A percentile compares a stretch with the other conserved stretches of the same genome.
Conservation (phyloP, 1,139 yeast species). For the Suhomyces anneliseae region DNA sequence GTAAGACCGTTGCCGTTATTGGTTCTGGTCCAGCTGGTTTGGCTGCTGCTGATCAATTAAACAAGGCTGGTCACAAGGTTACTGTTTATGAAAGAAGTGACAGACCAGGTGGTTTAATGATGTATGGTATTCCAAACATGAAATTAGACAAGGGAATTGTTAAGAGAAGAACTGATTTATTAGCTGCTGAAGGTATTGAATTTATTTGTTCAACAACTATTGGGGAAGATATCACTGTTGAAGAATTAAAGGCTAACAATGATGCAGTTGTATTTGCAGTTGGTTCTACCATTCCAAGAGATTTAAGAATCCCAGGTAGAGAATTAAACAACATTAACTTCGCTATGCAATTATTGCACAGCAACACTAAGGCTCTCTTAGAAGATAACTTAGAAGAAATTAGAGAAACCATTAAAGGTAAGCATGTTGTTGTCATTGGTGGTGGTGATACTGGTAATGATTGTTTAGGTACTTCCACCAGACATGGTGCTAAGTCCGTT, state of each 20-base stretch:
- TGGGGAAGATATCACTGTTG: slow-evolving; percentile 78
- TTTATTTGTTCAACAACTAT: slow-evolving; percentile 76
- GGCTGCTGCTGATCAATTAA: slow-evolving; percentile 94
- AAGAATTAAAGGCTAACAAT: slow-evolving; percentile 58
- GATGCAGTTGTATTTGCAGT: slow-evolving; percentile 94
- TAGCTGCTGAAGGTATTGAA: slow-evolving; percentile 87
- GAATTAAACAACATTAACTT: slow-evolving; percentile 84
- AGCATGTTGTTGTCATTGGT: slow-evolving; percentile 93
- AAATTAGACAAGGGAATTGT: slow-evolving; percentile 92
- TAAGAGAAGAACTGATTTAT: slow-evolving; percentile 86
- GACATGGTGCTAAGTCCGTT: slow-evolving; percentile 97
- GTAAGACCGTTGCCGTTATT: slow-evolving; percentile 78
- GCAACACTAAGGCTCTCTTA: slow-evolving; percentile 87
- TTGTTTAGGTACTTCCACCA: slow-evolving; percentile 95
- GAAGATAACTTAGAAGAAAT: slow-evolving; percentile 80
- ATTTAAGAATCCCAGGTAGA: slow-evolving; percentile 91
- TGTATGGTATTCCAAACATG: slow-evolving; percentile 99
- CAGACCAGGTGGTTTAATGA: slow-evolving; percentile 93
- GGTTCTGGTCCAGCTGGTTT: slow-evolving; percentile 98
- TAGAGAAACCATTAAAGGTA: slow-evolving; percentile 70
- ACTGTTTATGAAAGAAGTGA: slow-evolving; percentile 93
- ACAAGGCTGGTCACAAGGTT: slow-evolving; percentile 91
- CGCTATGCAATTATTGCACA: slow-evolving; percentile 90
- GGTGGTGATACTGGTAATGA: slow-evolving; percentile 99
- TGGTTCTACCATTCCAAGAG: slow-evolving; percentile 96